Evolutionary conservation across 257 asterid genomes (phyloP).

Genomic region (Craterostigma plantagineum): DNA sequence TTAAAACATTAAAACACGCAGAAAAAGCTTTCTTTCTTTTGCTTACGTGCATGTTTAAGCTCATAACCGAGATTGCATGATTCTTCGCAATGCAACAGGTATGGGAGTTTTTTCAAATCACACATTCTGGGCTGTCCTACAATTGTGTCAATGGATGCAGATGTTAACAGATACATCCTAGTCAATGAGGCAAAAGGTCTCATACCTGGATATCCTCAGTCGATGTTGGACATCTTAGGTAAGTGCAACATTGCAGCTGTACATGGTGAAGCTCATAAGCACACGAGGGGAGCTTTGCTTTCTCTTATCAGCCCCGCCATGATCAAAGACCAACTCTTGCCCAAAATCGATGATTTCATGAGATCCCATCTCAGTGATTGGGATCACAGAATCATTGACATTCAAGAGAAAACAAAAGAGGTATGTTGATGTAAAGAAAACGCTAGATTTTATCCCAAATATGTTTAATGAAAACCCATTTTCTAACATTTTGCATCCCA

Average conservation of each 20-base stretch:
- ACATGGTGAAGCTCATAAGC: conserved; percentile 63
- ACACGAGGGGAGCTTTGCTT: conserved; percentile 71
- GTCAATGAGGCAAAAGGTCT: conserved; percentile 75
- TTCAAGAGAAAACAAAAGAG: conserved; percentile 68
- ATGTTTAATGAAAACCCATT: too few species aligned
- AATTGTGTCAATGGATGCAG: conserved; percentile 79
- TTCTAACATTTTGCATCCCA: too few species aligned
- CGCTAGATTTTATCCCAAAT: too few species aligned
- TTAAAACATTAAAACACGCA: too few species aligned
- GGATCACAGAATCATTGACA: conserved; percentile 48
- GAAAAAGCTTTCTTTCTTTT: too few species aligned
- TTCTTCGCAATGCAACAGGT: conserved; percentile 19
- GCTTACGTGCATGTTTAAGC: too few species aligned
- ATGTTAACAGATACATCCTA: conserved; percentile 56
- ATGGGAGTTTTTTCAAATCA: conserved; percentile 67
- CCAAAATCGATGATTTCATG: conserved; percentile 57
- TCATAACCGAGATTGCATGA: too few species aligned
- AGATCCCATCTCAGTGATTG: conserved; percentile 45
- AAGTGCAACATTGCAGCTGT: conserved; percentile 67
- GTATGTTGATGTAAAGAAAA: conserved; percentile 16
- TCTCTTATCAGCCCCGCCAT: conserved; percentile 54
- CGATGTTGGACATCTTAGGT: conserved; percentile 65
- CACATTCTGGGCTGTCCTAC: conserved; percentile 79
- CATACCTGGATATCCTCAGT: conserved; percentile 83
- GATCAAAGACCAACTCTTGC: conserved; percentile 50